Evolutionary conservation across 2,329 filamentous ascomycete genomes (phyloP).

Genomic region (Colletotrichum orchidophilum): DNA sequence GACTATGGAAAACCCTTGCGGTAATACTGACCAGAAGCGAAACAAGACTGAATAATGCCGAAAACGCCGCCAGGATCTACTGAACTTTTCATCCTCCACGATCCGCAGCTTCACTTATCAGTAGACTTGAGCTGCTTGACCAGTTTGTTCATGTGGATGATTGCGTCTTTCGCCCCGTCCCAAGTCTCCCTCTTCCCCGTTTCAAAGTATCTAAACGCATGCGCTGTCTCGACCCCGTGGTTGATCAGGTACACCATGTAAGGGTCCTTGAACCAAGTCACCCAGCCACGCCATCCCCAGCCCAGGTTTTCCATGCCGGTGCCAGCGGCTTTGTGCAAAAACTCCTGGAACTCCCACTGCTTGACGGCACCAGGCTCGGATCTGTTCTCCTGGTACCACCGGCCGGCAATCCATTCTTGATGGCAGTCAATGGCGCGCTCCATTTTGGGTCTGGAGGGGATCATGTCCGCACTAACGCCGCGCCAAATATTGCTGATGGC

Average conservation of each 20-base stretch:
- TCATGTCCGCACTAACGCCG: constrained; percentile 38
- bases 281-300: constrained; percentile 52
- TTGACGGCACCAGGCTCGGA: constrained; percentile 37
- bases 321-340: constrained; percentile 50
- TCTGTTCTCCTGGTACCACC: constrained; percentile 36
- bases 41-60: neutral
- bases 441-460: constrained; percentile 44
- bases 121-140: constrained; percentile 40
- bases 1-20: neutral
- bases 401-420: constrained; percentile 40
- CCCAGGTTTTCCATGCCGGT: constrained; percentile 53
- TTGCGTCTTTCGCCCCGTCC: constrained; percentile 48
- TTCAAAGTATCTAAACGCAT: constrained; percentile 52
- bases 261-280: constrained; percentile 49
- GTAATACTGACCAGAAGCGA: neutral
- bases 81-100: neutral
- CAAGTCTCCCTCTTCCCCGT: constrained; percentile 50
- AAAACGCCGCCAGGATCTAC: neutral
- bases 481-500: constrained; percentile 51
- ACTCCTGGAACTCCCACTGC: constrained; percentile 45
- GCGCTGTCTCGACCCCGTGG: constrained; percentile 50
- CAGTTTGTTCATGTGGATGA: constrained; percentile 43
- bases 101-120: neutral
- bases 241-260: constrained; percentile 49
- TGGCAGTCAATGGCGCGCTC: constrained; percentile 38